Percentiles rank a stretch among this genome's conserved stretches.
These are phyloP conservation scores for Hypoxylon sp. DNA, from an alignment of 2,329 filamentous ascomycete species.

Conservation along the genomic window DNA sequence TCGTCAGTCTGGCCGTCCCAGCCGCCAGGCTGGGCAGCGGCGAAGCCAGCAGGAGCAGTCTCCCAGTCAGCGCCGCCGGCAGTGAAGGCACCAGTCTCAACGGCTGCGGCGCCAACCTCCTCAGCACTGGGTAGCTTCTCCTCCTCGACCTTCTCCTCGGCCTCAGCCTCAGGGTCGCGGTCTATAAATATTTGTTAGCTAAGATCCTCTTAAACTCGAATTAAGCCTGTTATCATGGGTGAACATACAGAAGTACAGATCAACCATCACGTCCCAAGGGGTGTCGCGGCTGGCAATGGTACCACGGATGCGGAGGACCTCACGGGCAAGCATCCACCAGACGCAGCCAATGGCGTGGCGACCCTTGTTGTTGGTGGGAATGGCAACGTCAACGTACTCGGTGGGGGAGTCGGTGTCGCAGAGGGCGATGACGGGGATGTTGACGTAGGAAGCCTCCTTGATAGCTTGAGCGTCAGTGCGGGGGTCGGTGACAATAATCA, in stretches of 20 bases:
- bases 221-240: neutral
- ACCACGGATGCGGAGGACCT: slow-evolving; percentile 98
- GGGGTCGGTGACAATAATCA: slow-evolving; percentile 99
- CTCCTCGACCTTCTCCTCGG: slow-evolving; percentile 96
- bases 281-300: slow-evolving; percentile 96
- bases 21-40: slow-evolving; percentile 71
- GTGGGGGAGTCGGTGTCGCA: slow-evolving; percentile 99
- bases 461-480: slow-evolving; percentile 99
- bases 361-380: slow-evolving; percentile 99
- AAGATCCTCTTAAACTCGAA: neutral
- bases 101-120: slow-evolving; percentile 83
- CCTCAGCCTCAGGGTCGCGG: slow-evolving; percentile 99
- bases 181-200: slow-evolving; percentile 63
- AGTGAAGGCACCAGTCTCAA: slow-evolving; percentile 81
- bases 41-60: slow-evolving; percentile 79
- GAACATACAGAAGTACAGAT: slow-evolving; percentile 95
- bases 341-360: slow-evolving; percentile 98
- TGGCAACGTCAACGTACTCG: slow-evolving; percentile 99
- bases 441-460: slow-evolving; percentile 99
- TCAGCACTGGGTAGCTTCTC: slow-evolving; percentile 91
- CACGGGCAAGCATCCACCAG: slow-evolving; percentile 99
- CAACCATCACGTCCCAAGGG: slow-evolving; percentile 99
- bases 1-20: slow-evolving; percentile 72
- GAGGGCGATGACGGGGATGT: slow-evolving; percentile 99
- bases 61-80: slow-evolving; percentile 84